Base-by-base conservation (phyloP, 805 yeast species). In the Suhomyces sp. region DNA sequence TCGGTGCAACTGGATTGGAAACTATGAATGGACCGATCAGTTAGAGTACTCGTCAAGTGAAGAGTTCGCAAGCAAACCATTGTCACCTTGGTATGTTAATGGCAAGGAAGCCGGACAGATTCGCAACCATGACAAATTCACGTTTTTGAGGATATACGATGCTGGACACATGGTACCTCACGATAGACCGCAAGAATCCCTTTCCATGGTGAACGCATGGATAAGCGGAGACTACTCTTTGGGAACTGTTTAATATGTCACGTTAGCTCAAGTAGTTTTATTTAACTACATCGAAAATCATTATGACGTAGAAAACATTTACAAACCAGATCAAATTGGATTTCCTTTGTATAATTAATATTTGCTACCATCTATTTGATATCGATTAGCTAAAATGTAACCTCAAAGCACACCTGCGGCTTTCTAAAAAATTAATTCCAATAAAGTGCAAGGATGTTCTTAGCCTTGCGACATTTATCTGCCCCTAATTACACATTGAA, bases 1-100 rank as follows among this genome's bases (percentile, higher is more conserved):
- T 56, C 72, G 72, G 50, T 75, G 79, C 57, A 74, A 75, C 60
- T 75, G 79, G 78, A 55, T 73, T 51, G 79, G 78, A 44, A 66
- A 73, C 58, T 60, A 69, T 31, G 76, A 75, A 27, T 71, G 70
- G 63, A 65, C 67, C 29, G 72, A 71, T 33, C 55, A 55, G 9
- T 55, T 61, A 44, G 55, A 52, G 39, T 61, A 57, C 50, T 47
- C 51, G 20, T 54, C 53, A 22, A 59, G 54, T 46, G 58, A 58
- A 13, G 47, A 48, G 40, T 61, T 58, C 33, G 53, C 51, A 35
- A 51, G 49, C 9, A 48, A 53, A 33, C 54, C 55, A 1, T 50
- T 60, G 52, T 43, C 46, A 44, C 60, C 58, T 15, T 61, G 63
- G 63, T 40, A 48, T 51, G 56, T 62, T 41, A 50, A 47, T n/a